Base-by-base conservation (phyloP, 2,329 filamentous ascomycete genomes). In the Cladosporium sp. region DNA sequence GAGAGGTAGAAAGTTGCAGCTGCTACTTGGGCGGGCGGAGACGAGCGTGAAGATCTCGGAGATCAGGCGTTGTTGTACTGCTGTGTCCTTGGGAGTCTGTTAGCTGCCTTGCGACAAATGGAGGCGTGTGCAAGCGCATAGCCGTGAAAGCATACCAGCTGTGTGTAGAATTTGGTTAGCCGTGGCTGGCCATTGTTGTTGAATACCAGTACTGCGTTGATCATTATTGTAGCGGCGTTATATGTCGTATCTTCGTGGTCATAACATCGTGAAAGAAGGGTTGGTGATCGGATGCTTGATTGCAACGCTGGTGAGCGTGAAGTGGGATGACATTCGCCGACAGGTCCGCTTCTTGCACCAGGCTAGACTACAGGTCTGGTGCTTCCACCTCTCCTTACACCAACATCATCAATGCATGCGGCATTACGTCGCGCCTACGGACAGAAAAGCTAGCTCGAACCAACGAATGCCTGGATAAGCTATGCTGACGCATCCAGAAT, bases 151-250 rank as follows among this genome's bases (percentile, higher is more conserved):
- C 24, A 32, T 75, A 96, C 93, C 65, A 99, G 85, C 73, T 97
- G 93, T 1, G 93, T 97, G 74, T 99, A 99, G 80, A 99, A 99
- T 70, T 97, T 97, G 67, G 93, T 97, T 73, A 99, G 83, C 57
- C 94, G 88, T 36, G 94, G 93, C 76, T 99, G 93, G 63, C 94
- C 94, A 68, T 93, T 91, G 78, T 96, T 96, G 71, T 99, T 99
- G 81, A 99, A 99, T 73, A 99, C 93, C 64, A 99, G 82, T 61
- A 99, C 93, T 32, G 95, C 94, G 80, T 96, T 99, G 75, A 99
- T 97, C 94, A 99, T 99, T 28, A 15, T 45, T 22, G 35, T 39
- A 20, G 5, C 35, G 15, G 28, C 12, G 9, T 17, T 48, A 9
- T 42, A 28, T 19, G 32, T 39, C 42, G 53, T 56, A 48, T 24